Evolutionary conservation across 139 green algal species (phyloP), one percentile per base, ranked within the genome.

Genomic region (Micractinium conductrix): DNA sequence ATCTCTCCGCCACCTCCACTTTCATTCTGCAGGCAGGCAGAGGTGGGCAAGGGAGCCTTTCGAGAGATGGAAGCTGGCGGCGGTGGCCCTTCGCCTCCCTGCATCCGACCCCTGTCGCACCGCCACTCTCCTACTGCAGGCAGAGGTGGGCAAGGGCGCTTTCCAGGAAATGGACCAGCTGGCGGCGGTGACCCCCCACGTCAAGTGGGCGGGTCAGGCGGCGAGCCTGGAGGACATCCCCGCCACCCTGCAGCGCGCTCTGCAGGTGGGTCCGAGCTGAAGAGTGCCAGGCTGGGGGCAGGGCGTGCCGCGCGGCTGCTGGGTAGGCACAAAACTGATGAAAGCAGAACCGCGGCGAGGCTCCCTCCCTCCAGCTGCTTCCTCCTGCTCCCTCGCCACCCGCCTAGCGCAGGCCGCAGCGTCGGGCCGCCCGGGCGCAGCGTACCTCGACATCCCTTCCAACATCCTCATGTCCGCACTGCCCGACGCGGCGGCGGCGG

Each of bases 81-180:
- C 48, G 48, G 10, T 58, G 12, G 14, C 12, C 48, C 48, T 58
- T 58, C 14, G 14, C 48, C 14, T 58, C 10, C 10, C 48, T 58
- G 48, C 14, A 10, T 58, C 48, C 10, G n/a, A n/a, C n/a, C n/a
- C n/a, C n/a, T n/a, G n/a, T n/a, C n/a, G n/a, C n/a, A n/a, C n/a
- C n/a, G n/a, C n/a, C n/a, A n/a, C n/a, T n/a, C n/a, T n/a, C n/a
- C n/a, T n/a, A n/a, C n/a, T 87, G 82, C 83, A 91, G 87, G 72
- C 60, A 28, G 92, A 96, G 75, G 69, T 95, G 43, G 93, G 94
- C 74, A 94, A 95, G 89, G 94, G 94, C 10, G 88, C 89, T 12
- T 98, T 98, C 79, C 94, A 98, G 88, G 94, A 98, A 85, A 74
- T 94, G 40, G 95, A 98, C 88, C 94, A 98, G 84, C 84, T 96